Conservation (phyloP, 2,329 filamentous ascomycete species). For the Fusarium miscanthi region DNA sequence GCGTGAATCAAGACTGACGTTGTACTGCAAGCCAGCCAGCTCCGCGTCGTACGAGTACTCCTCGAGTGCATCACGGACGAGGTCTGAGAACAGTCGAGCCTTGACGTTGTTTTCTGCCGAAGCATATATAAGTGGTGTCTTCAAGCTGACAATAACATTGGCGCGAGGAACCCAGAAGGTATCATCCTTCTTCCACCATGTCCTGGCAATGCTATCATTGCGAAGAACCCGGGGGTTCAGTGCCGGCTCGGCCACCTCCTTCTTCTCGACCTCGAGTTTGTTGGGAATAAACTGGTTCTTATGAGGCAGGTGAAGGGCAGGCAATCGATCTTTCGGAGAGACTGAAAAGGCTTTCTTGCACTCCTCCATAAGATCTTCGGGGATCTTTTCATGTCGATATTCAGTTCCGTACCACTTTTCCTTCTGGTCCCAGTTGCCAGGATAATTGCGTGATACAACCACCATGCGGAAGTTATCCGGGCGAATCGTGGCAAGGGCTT, state of each 20-base stretch:
- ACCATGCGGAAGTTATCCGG: conserved; percentile 92
- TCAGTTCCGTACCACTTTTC: conserved; percentile 99
- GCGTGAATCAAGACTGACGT: conserved; percentile 75
- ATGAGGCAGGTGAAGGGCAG: conserved; percentile 85
- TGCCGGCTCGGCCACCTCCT: conserved; percentile 80
- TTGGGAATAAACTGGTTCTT: conserved; percentile 97
- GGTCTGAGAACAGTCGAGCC: conserved; percentile 81
- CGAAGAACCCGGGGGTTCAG: conserved; percentile 83
- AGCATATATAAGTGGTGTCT: conserved; percentile 81
- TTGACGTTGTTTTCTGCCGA: conserved; percentile 84
- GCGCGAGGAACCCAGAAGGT: conserved; percentile 98
- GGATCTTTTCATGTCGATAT: conserved; percentile 85
- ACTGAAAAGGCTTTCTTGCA: conserved; percentile 73
- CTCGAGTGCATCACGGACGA: conserved; percentile 88
- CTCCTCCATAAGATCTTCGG: conserved; percentile 77
- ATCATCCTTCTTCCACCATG: conserved; percentile 99
- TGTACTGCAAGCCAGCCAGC: conserved; percentile 87
- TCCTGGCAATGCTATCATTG: conserved; percentile 81
- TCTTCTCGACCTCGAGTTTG: conserved; percentile 93
- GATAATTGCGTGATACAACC: conserved; percentile 84
- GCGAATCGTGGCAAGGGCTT: conserved; percentile 77
- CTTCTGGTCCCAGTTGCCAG: conserved; percentile 85
- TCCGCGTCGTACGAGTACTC: conserved; percentile 98
- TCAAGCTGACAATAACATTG: conserved; percentile 82
- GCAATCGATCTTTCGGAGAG: conserved; percentile 67